Base-by-base conservation (phyloP, 2,329 filamentous ascomycete species). In the Immersiporthe knoxdaviesiana region DNA sequence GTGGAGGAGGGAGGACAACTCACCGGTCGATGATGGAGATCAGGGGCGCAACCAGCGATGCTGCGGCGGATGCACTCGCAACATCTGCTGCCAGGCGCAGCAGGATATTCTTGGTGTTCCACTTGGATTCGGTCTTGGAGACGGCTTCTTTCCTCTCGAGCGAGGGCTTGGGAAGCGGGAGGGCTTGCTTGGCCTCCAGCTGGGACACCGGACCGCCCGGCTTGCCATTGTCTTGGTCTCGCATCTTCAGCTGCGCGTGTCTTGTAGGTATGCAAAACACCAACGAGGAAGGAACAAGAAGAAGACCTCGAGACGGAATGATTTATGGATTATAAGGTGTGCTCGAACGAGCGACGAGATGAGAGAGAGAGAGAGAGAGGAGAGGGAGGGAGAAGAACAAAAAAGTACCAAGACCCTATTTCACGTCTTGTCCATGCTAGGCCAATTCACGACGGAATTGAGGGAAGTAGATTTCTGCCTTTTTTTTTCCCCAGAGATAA, bases 1-100 rank as follows among this genome's bases (percentile, higher is more conserved):
- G 54, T 12, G 30, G 62, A 44, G n/a, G 16, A 41, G 52, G 61
- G 24, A 37, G 16, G 52, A 30, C 39, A 24, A 16, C 82, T 70
- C 82, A 94, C 92, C 91, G 89, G 79, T 97, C 94, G 79, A 97
- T 96, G 73, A 96, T 91, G 50, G 91, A 92, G 72, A 97, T 95
- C 52, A 97, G 78, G 1, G 94, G 94, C 67, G 94, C 93, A 62
- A 97, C 91, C 71, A 96, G 82, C 8, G 86, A 87, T 1, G 91
- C 93, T 14, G 94, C 92, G 60, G 87, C 86, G 1, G 87, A 85
- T 1, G 93, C 94, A 75, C 91, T 90, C 59, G 87, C 79, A 30
- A 87, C 79, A 81, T 97, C 93, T 21, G 89, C 87, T 58, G 84
- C 87, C 16, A 97, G 76, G 65, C 93, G 86, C 73, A 85, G 78